A percentile compares a stretch with the other conserved stretches of the same genome.
Evolutionary conservation across 495 filamentous ascomycete species (phyloP).

Genomic region (Penicillium taxi): DNA sequence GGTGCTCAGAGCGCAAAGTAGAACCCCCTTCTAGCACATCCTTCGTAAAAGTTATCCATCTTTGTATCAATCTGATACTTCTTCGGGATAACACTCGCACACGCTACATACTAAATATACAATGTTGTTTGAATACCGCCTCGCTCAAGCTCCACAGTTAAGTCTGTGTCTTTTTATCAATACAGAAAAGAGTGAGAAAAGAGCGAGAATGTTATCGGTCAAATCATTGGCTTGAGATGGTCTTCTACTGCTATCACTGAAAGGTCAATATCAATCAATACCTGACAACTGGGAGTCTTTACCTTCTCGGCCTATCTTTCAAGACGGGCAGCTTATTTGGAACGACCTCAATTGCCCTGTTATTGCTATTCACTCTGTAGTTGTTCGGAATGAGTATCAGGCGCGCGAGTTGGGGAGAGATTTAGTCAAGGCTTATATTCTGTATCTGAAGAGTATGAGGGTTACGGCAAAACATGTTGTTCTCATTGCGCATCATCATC

Average conservation of each 20-base stretch:
- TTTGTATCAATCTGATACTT: neutral
- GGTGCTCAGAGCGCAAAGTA: slow-evolving; percentile 22
- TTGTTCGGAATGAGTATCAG: slow-evolving; percentile 17
- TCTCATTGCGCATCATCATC: slow-evolving; percentile 18
- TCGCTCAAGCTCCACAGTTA: slow-evolving; percentile 12
- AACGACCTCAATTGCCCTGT: slow-evolving; percentile 14
- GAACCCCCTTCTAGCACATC: neutral
- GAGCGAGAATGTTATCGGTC: slow-evolving; percentile 11
- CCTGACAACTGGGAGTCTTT: slow-evolving; percentile 14
- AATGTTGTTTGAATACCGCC: slow-evolving; percentile 15
- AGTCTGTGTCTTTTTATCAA: slow-evolving; percentile 17
- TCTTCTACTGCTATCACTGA: slow-evolving; percentile 10
- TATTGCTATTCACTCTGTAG: slow-evolving; percentile 22
- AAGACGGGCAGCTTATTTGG: slow-evolving; percentile 11
- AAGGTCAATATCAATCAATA: slow-evolving; percentile 17
- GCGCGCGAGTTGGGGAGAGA: slow-evolving; percentile 15
- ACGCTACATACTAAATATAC: too few relatives aligned
- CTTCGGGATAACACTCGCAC: too few relatives aligned
- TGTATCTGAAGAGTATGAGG: slow-evolving; percentile 6
- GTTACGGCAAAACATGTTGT: slow-evolving; percentile 3
- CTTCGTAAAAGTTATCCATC: neutral
- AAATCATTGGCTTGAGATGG: slow-evolving; percentile 14
- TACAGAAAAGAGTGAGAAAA: neutral
- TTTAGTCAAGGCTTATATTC: slow-evolving; percentile 16
- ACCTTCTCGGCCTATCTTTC: neutral